These are phyloP conservation scores for Trichomonas gallinae DNA, from an alignment of 208 protist genomes.

Conservation along the genomic window DNA sequence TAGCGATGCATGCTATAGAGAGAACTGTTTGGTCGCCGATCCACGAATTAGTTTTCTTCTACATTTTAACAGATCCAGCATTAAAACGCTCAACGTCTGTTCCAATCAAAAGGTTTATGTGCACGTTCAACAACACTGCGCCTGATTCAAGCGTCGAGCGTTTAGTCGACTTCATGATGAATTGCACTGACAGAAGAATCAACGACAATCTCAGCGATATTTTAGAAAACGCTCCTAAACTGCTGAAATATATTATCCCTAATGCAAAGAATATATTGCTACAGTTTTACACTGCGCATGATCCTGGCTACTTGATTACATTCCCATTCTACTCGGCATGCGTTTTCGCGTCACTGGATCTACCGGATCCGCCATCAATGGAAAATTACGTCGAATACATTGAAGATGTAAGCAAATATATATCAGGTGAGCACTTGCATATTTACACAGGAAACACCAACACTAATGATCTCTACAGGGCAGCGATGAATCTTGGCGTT, in stretches of 20 bases:
- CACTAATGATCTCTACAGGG: neutral
- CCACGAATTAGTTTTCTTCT: neutral
- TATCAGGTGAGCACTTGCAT: no score
- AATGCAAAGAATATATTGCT: neutral
- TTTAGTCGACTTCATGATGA: neutral
- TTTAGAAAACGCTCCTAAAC: neutral
- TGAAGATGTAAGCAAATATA: neutral
- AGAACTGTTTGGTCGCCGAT: neutral
- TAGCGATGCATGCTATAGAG: neutral
- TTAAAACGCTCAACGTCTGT: neutral
- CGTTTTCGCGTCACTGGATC: no score
- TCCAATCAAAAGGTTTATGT: neutral
- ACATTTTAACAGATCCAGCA: neutral
- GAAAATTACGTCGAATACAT: neutral
- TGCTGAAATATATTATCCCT: neutral
- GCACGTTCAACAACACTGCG: neutral
- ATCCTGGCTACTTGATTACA: neutral
- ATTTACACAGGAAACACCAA: neutral
- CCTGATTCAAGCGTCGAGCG: neutral
- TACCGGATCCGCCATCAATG: neutral
- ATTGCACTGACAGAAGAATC: neutral
- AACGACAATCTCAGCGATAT: neutral
- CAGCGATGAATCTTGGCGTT: neutral
- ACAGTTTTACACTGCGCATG: no score
- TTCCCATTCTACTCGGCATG: neutral